Evolutionary conservation across 163 green algal genomes (phyloP), one percentile per base, ranked within the genome.

Genomic region (Volvox carteri): DNA sequence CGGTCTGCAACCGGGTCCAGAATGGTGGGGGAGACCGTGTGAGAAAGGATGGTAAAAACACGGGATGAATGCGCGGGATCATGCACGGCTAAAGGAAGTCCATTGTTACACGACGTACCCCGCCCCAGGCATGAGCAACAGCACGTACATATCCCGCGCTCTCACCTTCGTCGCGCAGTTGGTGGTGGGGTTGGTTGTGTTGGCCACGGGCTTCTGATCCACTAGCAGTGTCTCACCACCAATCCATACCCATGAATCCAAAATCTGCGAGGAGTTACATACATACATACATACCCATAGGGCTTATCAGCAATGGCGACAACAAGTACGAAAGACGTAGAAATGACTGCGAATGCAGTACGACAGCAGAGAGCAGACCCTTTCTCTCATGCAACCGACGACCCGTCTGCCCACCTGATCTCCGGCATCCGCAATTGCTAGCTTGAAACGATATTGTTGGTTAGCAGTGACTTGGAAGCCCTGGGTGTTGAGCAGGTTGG

Each of bases 401-500:
- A n/a, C n/a, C n/a, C n/a, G 30, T 42, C 4, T 21, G 65, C 78
- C 3, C 78, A 85, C 78, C 54, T 77, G 79, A 60, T 87, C 79
- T 0, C 79, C 79, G 0, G 79, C 79, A 25, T 87, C 79, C 7
- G 79, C 79, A 12, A 87, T 70, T 25, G 79, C 79, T 6, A 87
- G 79, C 79, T 87, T 87, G 62, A 87, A 78, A 41, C 19, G 42
- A 30, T 87, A 87, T n/a, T 56, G 50, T 1, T 52, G 25, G n/a
- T 28, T 28, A 2, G 79, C 79, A 0, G 23, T 41, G 4, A 87
- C 79, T 42, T 67, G 79, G 79, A 77, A 87, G 60, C 79, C 79
- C 44, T 87, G 60, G 37, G 79, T 87, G 60, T 87, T 87, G 62
- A 87, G 79, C 41, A 87, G 79, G 62, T 68, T 78, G 62, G 79